phyloP scores from a whole-genome alignment of 768 basidiomycete species.

The Mrakia gelida region DNA sequence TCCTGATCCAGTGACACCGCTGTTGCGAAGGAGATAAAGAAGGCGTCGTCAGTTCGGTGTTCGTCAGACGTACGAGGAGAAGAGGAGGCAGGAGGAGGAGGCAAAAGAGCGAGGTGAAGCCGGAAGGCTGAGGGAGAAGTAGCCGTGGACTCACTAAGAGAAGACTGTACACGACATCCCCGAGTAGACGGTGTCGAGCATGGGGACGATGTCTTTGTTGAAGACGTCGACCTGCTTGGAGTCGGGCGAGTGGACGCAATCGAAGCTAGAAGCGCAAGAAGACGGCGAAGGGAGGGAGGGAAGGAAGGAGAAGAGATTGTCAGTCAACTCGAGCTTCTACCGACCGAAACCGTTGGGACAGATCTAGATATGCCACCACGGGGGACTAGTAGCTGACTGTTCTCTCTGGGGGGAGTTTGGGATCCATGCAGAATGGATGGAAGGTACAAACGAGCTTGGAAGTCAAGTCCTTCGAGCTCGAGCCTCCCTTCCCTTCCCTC shows the following conservation, averaged over 20 bases:
- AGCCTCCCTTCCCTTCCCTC: too few species aligned
- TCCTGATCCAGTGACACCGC: constrained; percentile 2
- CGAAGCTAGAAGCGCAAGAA: constrained; percentile 1
- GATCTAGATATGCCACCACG: neutral
- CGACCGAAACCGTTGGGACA: neutral
- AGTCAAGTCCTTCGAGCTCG: too few species aligned
- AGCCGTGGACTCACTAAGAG: constrained; percentile 54
- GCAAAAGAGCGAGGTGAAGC: neutral
- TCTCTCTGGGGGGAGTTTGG: neutral
- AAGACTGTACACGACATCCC: constrained; percentile 59
- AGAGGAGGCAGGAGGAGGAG: neutral
- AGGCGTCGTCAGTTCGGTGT: neutral
- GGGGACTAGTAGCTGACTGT: too few species aligned
- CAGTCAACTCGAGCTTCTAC: neutral
- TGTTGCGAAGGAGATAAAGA: too few species aligned
- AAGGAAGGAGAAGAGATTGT: neutral
- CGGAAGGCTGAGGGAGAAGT: constrained; percentile 68
- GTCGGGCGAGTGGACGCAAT: constrained; percentile 13
- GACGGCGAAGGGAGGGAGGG: neutral
- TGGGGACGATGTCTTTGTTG: constrained; percentile 64
- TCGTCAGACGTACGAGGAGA: neutral
- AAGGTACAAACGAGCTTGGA: too few species aligned
- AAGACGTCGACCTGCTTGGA: constrained; percentile 74
- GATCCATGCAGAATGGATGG: too few species aligned
- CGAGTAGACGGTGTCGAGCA: constrained; percentile 70